phyloP scores from a whole-genome alignment of 352 stramenopile genomes.

The Pilasporangium apinafurcum region DNA sequence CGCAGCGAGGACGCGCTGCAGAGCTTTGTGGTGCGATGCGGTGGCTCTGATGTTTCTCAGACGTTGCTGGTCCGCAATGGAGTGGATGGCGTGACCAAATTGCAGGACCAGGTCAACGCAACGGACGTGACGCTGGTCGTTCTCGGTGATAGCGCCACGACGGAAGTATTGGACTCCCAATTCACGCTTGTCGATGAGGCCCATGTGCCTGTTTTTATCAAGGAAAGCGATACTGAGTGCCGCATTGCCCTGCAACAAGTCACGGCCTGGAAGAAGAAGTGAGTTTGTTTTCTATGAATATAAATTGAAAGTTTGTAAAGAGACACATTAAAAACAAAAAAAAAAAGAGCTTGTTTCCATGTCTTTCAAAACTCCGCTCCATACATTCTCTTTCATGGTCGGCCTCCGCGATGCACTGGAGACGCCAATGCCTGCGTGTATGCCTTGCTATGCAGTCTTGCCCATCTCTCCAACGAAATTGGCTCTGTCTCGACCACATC shows the following conservation, averaged over 20 bases:
- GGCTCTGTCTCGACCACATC: slow-evolving; percentile 48
- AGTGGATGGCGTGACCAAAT: slow-evolving; percentile 24
- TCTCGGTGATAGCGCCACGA: slow-evolving; percentile 22
- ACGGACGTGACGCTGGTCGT: slow-evolving; percentile 60
- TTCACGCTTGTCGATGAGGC: slow-evolving; percentile 38
- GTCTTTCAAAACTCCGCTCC: no score
- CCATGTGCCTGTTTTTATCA: slow-evolving; percentile 44
- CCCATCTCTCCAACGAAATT: slow-evolving; percentile 48
- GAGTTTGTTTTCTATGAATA: no score
- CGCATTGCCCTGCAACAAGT: slow-evolving; percentile 33
- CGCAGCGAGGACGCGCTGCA: slow-evolving; percentile 58
- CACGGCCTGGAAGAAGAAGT: slow-evolving; percentile 40
- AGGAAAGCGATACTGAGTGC: slow-evolving; percentile 40
- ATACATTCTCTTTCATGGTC: no score
- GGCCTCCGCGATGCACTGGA: no score
- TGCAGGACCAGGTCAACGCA: slow-evolving; percentile 44
- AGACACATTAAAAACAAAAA: no score
- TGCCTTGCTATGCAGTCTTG: slow-evolving; percentile 32
- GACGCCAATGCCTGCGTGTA: slow-evolving; percentile 33
- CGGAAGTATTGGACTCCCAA: slow-evolving; percentile 17
- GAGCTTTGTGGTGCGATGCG: slow-evolving; percentile 34
- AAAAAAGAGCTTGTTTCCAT: no score
- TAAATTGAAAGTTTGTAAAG: no score
- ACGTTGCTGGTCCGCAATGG: slow-evolving; percentile 37
- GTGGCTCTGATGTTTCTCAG: slow-evolving; percentile 8